Conservation (phyloP, 2,329 filamentous ascomycete genomes). For the Pseudocercospora vitis region DNA sequence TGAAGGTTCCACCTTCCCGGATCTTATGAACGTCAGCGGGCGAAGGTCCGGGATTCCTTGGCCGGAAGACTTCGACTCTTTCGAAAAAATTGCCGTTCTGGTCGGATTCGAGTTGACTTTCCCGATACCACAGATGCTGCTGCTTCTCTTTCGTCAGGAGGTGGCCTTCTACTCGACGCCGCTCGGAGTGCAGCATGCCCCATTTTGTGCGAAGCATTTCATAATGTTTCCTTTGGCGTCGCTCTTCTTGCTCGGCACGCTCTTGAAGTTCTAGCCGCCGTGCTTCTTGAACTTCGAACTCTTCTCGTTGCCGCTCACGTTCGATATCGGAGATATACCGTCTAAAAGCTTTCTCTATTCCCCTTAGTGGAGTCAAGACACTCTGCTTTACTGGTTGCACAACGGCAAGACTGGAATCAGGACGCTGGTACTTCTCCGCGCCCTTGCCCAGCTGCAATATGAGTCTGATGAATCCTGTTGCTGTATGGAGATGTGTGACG, state of each 20-base stretch:
- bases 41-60: slow-evolving; percentile 32
- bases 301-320: neutral
- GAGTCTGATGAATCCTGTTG: slow-evolving; percentile 21
- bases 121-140: slow-evolving; percentile 25
- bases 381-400: slow-evolving; percentile 22
- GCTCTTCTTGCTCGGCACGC: slow-evolving; percentile 7
- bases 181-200: slow-evolving; percentile 29
- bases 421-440: slow-evolving; percentile 22
- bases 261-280: slow-evolving; percentile 5
- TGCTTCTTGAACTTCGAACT: neutral
- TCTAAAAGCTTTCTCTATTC: slow-evolving; percentile 18
- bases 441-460: slow-evolving; percentile 23
- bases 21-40: slow-evolving; percentile 20
- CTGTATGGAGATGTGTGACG: slow-evolving; percentile 21
- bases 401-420: slow-evolving; percentile 16
- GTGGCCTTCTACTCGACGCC: slow-evolving; percentile 21
- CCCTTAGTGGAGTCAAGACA: slow-evolving; percentile 23
- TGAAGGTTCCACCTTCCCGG: slow-evolving; percentile 16
- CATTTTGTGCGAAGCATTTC: slow-evolving; percentile 21
- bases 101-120: slow-evolving; percentile 34
- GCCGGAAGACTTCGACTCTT: slow-evolving; percentile 40
- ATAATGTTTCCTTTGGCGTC: slow-evolving; percentile 6
- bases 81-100: slow-evolving; percentile 43
- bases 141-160: slow-evolving; percentile 20
- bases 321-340: slow-evolving; percentile 8